Base-by-base conservation (phyloP, 2,329 filamentous ascomycete genomes). In the Pleomassaria siparia region DNA sequence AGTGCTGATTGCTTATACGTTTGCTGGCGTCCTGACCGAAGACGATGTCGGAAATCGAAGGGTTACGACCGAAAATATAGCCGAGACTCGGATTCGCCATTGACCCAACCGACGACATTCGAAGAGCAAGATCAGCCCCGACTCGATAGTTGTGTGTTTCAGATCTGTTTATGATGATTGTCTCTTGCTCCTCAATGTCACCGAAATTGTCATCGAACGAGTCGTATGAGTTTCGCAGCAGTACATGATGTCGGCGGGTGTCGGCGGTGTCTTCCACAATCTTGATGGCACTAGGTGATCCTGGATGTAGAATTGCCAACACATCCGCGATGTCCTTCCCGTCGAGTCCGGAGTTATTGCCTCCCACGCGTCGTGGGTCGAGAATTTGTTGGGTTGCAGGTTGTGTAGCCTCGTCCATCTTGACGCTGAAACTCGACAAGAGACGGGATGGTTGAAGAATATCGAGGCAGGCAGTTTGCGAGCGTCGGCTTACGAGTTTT, bases 1-100 rank as follows among this genome's bases (percentile, higher is more conserved):
- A 99, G 68, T 99, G 94, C n/a, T 88, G 80, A 66, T 97, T 96
- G 76, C 92, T 97, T 50, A 99, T 81, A 35, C 88, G 82, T 66
- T 83, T 87, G 43, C 82, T 76, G 0, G 81, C 80, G 56, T 92
- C 87, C 36, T 64, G 78, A 28, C 75, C 70, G 40, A 89, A 83
- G 48, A 85, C 72, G 43, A 89, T 76, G 62, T 99, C 94, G 70
- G 89, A 94, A 26, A 82, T 79, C 37, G 69, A 59, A 0, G 72
- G 58, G 62, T 94, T 92, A 46, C 94, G 85, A 24, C 94, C 94
- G 70, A 99, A 97, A 35, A 83, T 81, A 71, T 95, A 97, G 29
- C 94, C 94, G 43, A 82, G 74, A 2, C 75, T 64, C 6, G 86
- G 83, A 56, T 88, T 80, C 63, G 87, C 88, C 50, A 89, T 77